Evolutionary conservation across 768 basidiomycete species (phyloP), one percentile per base, ranked within the genome.

Genomic region (Tylopilus balloui): DNA sequence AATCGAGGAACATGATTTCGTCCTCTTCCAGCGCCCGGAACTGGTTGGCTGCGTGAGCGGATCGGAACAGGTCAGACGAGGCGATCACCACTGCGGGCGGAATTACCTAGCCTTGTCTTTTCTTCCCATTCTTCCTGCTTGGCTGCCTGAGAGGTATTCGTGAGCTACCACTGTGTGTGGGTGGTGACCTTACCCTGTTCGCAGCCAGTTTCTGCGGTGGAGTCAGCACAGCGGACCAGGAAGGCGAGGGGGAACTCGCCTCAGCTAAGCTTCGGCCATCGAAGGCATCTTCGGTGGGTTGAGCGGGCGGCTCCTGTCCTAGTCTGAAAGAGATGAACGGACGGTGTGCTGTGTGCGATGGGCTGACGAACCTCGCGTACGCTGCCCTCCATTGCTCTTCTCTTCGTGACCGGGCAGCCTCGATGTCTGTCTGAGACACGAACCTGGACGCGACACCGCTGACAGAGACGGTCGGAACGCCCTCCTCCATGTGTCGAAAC

Each of bases 111-210:
- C 65, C 90, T 91, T 52, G 81, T 88, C 64, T 87, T 87, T 66
- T 90, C 87, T 63, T 92, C 90, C 87, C 88, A 92, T 80, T 92
- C 88, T 66, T 92, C 90, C 69, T 92, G 88, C 67, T 92, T 91
- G 55, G 88, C 88, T 60, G 84, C 81, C 88, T 90, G 55, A 17
- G 42, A 2, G 29, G 37, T 38, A 20, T 48, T 36, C 46, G 27
- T 64, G 47, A 61, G 36, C 38, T 45, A 38, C 27, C 41, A 27
- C 17, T 42, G 42, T 29, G 47, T 38, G 47, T 19, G 6, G 35
- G 29, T 45, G 25, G 36, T 52, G 5, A 47, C 64, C 74, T 65
- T 65, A 88, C 88, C 76, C 79, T 88, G 66, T 92, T 92, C 37
- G 88, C 87, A 57, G 90, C 90, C 49, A 92, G 76, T 89, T 91